Conservation (phyloP, 352 stramenopile species). For the Phytophthora parvispora region DNA sequence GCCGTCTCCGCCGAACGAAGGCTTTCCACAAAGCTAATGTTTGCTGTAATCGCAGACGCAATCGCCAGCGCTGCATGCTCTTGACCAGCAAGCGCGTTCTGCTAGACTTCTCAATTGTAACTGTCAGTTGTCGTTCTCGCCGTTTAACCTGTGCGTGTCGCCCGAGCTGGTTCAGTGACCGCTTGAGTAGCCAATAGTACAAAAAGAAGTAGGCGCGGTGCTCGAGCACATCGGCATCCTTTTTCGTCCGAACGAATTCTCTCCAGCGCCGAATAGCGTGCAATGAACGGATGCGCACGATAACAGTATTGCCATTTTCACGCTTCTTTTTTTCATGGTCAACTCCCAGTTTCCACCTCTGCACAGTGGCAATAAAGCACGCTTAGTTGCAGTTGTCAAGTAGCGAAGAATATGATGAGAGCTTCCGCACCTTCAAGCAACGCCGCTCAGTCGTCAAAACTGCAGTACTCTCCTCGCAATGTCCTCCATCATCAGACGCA, state of each 20-base stretch:
- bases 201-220: constrained; percentile 45
- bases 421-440: constrained; percentile 18
- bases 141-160: constrained; percentile 20
- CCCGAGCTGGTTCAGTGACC: constrained; percentile 22
- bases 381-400: neutral
- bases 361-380: neutral
- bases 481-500: constrained; percentile 8
- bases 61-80: constrained; percentile 30
- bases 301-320: neutral
- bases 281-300: constrained; percentile 14
- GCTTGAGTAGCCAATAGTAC: constrained; percentile 43
- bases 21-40: constrained; percentile 16
- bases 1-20: constrained; percentile 14
- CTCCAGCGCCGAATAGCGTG: constrained; percentile 28
- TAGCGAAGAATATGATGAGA: neutral
- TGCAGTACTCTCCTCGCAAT: neutral
- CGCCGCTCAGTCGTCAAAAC: constrained; percentile 7
- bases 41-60: constrained; percentile 23
- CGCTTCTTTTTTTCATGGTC: neutral
- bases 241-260: constrained; percentile 19
- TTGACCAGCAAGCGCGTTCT: constrained; percentile 17
- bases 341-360: constrained; percentile 13
- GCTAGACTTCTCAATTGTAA: constrained; percentile 18
- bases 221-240: constrained; percentile 10
- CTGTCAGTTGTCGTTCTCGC: constrained; percentile 14